Base-by-base conservation (phyloP, 768 basidiomycete genomes). In the Lentinula boryana region DNA sequence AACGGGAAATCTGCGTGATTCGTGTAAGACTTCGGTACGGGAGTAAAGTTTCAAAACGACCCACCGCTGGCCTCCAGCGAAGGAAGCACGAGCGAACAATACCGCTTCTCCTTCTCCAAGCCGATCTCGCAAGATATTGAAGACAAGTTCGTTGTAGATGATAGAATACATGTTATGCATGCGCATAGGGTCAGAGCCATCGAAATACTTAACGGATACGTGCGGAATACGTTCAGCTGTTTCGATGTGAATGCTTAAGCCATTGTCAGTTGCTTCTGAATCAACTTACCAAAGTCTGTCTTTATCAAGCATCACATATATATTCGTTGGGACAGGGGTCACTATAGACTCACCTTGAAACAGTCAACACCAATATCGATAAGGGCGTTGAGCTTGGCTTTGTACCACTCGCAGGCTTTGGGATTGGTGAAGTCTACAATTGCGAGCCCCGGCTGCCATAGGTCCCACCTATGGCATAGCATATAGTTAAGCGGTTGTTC, bases 91-190 rank as follows among this genome's bases (percentile, higher is more conserved):
- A 6, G 88, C 88, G 65, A 89, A 90, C 1, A 90, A 76, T 15
- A 87, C 82, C 0, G 88, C 88, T 64, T 87, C 82, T 31, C 84
- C 79, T 60, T 79, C 78, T 5, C 89, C 89, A 61, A 85, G 79
- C 31, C 82, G 76, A 48, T 78, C 73, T 64, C 84, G 76, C 21
- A 89, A 75, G 8, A 88, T 65, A 16, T 79, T 73, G 72, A 87
- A 90, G 13, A 91, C 88, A 59, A 86, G 71, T 63, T 86, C 78
- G 69, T 91, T 91, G 74, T 89, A 90, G 1, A 83, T 69, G 8
- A 84, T 80, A 4, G 88, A 76, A 69, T 86, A 90, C n/a, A 77
- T 75, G 67, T 90, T 91, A 76, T 91, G 88, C 76, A 86, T 81
- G 60, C 82, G 77, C 74, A 80, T 79, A 0, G 88, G 84, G 68